Evolutionary conservation across 2,329 filamentous ascomycete species (phyloP), one percentile per base, ranked within the genome.

Genomic region (Lecanosticta acicola): DNA sequence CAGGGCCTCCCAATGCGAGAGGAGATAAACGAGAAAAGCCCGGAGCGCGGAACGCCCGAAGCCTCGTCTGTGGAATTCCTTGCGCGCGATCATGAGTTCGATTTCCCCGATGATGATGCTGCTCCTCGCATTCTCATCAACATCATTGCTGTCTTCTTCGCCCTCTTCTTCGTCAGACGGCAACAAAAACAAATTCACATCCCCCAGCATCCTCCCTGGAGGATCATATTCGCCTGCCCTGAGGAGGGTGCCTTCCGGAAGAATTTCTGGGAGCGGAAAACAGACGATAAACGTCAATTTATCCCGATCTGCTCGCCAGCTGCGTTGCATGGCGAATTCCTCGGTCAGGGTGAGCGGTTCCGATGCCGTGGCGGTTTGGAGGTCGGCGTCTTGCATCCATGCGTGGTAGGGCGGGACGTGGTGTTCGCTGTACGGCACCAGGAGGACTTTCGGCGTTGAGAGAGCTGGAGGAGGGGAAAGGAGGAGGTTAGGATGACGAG

Each of bases 251-350:
- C 29, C 17, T 24, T 43, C 39, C 18, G 32, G 39, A 4, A 14
- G 29, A 41, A 10, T 32, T 16, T 14, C n/a, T n/a, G n/a, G n/a
- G n/a, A 45, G 24, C 4, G 56, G 76, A 8, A 74, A 69, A 62
- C 88, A 95, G 43, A 86, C 68, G 63, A 97, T 95, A 58, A 96
- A 97, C 0, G 91, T 97, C 50, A 97, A 67, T 69, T 97, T 97
- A 68, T 97, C 90, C 19, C 71, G 67, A 34, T 93, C 86, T 16
- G 71, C 71, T 32, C 89, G 82, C 91, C 91, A 97, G 53, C 82
- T 87, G n/a, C 71, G 70, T 66, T 96, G 91, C 82, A 96, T 97
- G 40, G 80, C 78, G 66, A 93, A 88, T 72, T 97, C 91, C 62
- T 95, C 84, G 1, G 80, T 73, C 0, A 96, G 72, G 0, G 78